Evolutionary conservation across 2,329 filamentous ascomycete species (phyloP).

Genomic region (Microdochium nivale): DNA sequence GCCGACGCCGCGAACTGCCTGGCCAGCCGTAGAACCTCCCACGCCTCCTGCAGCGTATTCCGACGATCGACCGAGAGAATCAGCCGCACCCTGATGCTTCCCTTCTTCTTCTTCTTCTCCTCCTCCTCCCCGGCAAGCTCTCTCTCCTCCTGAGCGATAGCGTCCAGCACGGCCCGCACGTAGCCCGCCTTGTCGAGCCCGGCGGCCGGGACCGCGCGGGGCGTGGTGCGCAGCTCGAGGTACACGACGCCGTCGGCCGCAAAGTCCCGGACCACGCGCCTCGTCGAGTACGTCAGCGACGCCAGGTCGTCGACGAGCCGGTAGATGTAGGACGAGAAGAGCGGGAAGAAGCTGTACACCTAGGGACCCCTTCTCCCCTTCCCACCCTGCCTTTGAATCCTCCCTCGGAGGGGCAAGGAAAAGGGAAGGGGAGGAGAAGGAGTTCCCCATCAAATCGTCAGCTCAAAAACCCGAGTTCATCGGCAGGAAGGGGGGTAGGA

Average conservation of each 20-base stretch:
- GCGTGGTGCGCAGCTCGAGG: constrained; percentile 73
- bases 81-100: constrained; percentile 49
- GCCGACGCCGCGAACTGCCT: constrained; percentile 32
- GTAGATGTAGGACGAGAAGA: constrained; percentile 77
- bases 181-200: constrained; percentile 55
- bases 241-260: constrained; percentile 64
- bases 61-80: constrained; percentile 70
- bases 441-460: no score
- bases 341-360: constrained; percentile 59
- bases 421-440: no score
- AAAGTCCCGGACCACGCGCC: constrained; percentile 58
- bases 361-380: no score
- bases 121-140: constrained; percentile 9
- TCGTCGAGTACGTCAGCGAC: constrained; percentile 54
- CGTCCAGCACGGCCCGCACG: constrained; percentile 54
- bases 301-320: constrained; percentile 56
- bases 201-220: constrained; percentile 48
- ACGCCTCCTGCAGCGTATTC: constrained; percentile 47
- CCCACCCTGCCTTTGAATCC: no score
- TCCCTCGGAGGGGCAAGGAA: not conserved
- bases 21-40: constrained; percentile 57
- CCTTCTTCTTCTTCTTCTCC: not conserved
- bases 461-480: no score
- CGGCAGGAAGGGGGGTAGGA: no score
- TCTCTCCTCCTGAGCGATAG: constrained; percentile 35